phyloP scores from a whole-genome alignment of 2,329 filamentous ascomycete genomes.

The Claviceps capensis region DNA sequence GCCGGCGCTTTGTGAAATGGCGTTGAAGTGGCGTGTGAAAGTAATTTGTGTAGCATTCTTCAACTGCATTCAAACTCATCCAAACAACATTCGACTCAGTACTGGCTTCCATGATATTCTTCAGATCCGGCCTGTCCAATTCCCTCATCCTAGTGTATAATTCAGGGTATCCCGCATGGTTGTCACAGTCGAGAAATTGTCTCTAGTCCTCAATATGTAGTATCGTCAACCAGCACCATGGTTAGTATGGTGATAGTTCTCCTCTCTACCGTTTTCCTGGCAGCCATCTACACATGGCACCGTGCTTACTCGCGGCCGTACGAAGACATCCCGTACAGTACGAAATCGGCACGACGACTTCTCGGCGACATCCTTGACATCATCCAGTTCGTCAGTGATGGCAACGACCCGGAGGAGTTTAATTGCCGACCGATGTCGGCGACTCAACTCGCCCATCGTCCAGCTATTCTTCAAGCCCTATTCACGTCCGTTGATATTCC shows the following conservation, averaged over 20 bases:
- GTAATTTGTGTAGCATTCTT: no score
- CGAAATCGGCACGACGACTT: slow-evolving; percentile 1
- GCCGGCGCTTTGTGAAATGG: no score
- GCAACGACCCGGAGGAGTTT: background rate
- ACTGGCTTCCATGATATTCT: no score
- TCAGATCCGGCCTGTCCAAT: no score
- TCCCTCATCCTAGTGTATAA: no score
- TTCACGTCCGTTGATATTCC: slow-evolving; percentile 25
- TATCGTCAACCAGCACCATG: background rate
- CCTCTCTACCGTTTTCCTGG: background rate
- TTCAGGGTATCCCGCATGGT: no score
- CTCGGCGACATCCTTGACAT: slow-evolving; percentile 6
- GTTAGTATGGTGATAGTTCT: background rate
- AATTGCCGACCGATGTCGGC: background rate
- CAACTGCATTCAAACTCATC: no score
- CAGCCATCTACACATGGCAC: background rate
- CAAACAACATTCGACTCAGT: no score
- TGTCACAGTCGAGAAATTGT: no score
- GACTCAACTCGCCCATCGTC: slow-evolving; percentile 1
- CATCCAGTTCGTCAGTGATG: background rate
- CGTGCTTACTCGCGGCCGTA: slow-evolving; percentile 1
- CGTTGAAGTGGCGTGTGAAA: no score
- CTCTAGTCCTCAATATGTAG: no score
- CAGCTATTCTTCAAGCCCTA: slow-evolving; percentile 27
- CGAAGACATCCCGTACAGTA: slow-evolving; percentile 3